Evolutionary conservation across 2,329 filamentous ascomycete genomes (phyloP), one percentile per base, ranked within the genome.

Genomic region (Colletotrichum gloeosporioides): DNA sequence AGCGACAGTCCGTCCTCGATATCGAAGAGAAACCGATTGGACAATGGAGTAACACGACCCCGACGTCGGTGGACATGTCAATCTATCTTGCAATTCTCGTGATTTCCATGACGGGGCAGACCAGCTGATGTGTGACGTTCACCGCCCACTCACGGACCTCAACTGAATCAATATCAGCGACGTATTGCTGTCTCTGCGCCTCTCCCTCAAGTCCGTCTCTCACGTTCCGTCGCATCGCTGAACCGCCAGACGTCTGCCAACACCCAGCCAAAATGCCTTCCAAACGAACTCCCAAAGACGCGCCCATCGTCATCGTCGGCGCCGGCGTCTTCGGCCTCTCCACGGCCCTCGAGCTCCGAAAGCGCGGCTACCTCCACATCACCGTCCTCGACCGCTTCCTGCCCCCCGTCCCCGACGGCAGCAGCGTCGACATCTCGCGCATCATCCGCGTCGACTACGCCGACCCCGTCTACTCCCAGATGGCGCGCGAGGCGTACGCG

Each of bases 381-480:
- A 83, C 83, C 18, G 77, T 86, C 66, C 77, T 86, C 77, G 80
- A 86, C 74, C 82, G 83, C 6, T 82, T 81, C 66, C 77, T 83
- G 0, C 84, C 85, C 6, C 85, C 85, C 0, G 82, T 83, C 3
- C 78, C 80, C 4, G 84, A 87, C 15, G 83, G 83, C 32, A 85
- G 85, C 71, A 86, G 84, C 61, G 84, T 86, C n/a, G 85, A 87
- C 73, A 82, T 85, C 22, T 87, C 85, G 7, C 84, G 86, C 22
- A 82, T 87, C 72, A 82, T 87, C 59, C 83, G 86, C 8, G 79
- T 84, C 61, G 93, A 95, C 84, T 95, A 95, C 79, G 91, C 92
- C 15, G 89, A 93, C 78, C 83, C 88, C 0, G 86, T 90, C 16
- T 95, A 95, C 80, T 88, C 91, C 6, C 84, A 85, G 59, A 89